Base-by-base conservation (phyloP, 805 yeast genomes). In the Teunomyces kruisii region DNA sequence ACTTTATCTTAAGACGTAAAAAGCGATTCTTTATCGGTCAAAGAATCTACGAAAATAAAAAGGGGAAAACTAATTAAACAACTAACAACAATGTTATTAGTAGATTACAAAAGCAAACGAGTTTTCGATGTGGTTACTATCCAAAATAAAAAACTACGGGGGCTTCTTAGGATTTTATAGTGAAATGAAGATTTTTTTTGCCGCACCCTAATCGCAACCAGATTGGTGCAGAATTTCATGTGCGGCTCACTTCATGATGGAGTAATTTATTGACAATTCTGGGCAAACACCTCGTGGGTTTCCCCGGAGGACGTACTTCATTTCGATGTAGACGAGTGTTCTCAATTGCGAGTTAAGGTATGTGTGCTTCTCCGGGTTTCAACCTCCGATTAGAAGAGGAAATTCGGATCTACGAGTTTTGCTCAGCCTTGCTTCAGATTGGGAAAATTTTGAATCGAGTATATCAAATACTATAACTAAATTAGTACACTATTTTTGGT, bases 1-100 rank as follows among this genome's bases (percentile, higher is more conserved):
- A 39, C 48, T 43, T 48, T 40, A 48, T 46, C 9, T 27, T 46
- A 26, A 16, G 29, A 17, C 15, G 10, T 16, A 28, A 19, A 14
- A 15, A 28, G 19, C 15, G 35, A 22, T 6, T 17, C 28, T 19
- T 32, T 14, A 19, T 13, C 9, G 6, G 26, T 17, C 15, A 39
- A 40, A 40, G 38, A 26, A 31, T 24, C 43, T 14, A n/a, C n/a
- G n/a, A 19, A 10, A 15, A 16, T 12, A 12, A 16, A 15, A 17
- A 32, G 15, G 26, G 36, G 17, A 7, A 17, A 17, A 35, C 27
- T n/a, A 13, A 22, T 19, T 35, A 9, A 35, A 6, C 26, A 35
- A 24, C 22, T 35, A 24, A 13, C 38, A 17, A 17, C 27, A 19
- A 10, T 24, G 9, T 35, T 26, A 26, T 26, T 26, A 26, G 28